Conservation (phyloP, 1,284 basidiomycete species). For the Cryptococcus deneoformans region DNA sequence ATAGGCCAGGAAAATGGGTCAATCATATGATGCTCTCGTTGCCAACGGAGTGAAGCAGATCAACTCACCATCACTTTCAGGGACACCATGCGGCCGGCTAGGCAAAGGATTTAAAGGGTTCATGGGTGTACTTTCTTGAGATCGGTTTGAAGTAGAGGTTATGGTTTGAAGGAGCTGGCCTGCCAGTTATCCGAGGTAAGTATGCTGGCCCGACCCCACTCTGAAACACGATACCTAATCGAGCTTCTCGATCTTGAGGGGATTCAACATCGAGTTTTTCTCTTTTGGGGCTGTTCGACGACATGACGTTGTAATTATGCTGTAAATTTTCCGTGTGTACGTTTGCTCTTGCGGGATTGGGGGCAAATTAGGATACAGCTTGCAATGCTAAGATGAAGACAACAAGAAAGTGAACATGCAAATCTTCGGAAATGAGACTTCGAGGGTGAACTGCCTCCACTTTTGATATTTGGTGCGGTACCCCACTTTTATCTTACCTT, state of each 20-base stretch:
- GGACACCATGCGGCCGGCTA: slow-evolving; percentile 10
- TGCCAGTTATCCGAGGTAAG: neutral
- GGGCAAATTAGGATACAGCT: too few relatives aligned
- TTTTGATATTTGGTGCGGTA: neutral
- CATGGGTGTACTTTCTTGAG: neutral
- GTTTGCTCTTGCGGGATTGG: too few relatives aligned
- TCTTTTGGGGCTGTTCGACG: neutral
- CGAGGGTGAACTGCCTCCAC: slow-evolving; percentile 1
- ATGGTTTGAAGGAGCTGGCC: slow-evolving; percentile 11
- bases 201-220: neutral
- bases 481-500: neutral
- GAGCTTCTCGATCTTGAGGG: slow-evolving; percentile 15
- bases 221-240: slow-evolving; percentile 13
- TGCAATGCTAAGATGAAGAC: neutral
- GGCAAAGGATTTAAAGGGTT: slow-evolving; percentile 7
- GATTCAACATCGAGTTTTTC: slow-evolving; percentile 26
- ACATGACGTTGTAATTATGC: neutral
- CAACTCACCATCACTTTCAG: slow-evolving; percentile 20
- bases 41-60: neutral
- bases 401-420: neutral
- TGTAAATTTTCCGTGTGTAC: too few relatives aligned
- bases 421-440: neutral
- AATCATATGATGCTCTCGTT: neutral
- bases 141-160: neutral
- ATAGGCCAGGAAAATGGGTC: neutral